These are phyloP conservation scores for Raddia distichophylla DNA, from an alignment of 176 grass and related monocot species.

Conservation along the genomic window DNA sequence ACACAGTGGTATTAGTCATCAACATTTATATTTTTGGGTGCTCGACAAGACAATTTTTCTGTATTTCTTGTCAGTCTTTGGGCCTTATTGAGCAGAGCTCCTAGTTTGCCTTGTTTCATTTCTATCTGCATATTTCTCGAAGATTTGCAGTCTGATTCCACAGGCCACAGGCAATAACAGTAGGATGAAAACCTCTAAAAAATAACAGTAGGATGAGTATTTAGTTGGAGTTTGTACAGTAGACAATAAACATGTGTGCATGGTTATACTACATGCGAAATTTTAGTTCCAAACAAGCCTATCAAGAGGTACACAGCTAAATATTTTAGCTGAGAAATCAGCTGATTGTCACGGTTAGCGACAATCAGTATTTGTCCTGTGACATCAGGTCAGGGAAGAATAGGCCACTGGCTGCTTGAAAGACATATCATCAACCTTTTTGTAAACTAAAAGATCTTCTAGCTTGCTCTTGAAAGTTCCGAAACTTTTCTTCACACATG, in stretches of 20 bases:
- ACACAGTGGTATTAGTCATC: not conserved
- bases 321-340: not conserved
- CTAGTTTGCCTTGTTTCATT: no score
- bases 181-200: not conserved
- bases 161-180: not conserved
- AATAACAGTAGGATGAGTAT: not conserved
- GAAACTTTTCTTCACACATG: not conserved
- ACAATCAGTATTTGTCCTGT: not conserved
- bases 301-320: not conserved
- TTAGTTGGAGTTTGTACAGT: not conserved
- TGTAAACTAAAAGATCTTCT: not conserved
- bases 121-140: no score
- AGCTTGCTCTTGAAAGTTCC: not conserved
- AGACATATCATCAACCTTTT: conserved; percentile 13
- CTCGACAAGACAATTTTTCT: not conserved
- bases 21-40: not conserved
- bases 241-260: no score
- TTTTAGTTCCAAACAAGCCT: no score
- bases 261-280: not conserved
- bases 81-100: no score
- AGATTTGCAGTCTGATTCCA: not conserved
- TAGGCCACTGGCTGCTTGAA: not conserved
- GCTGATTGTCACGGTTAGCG: not conserved
- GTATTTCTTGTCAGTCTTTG: no score
- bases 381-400: not conserved